phyloP scores from a whole-genome alignment of 306 rosid species.

The Astragalus glycyphyllos region DNA sequence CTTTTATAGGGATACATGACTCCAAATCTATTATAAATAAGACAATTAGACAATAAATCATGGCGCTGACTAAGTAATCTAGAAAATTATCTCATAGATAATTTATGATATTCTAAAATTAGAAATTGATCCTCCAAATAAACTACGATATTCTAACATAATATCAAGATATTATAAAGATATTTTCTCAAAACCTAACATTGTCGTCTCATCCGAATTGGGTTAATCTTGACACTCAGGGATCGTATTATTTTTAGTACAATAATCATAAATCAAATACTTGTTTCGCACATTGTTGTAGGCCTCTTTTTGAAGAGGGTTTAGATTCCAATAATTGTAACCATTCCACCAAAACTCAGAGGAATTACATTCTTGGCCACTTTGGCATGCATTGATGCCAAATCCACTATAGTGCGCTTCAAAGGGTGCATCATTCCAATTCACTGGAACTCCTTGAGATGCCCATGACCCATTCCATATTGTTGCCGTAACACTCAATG shows the following conservation, averaged over 20 bases:
- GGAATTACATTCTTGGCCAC: not conserved
- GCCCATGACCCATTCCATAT: conserved; percentile 46
- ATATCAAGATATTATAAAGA: too few relatives aligned
- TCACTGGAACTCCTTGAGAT: not conserved
- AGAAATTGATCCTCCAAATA: too few relatives aligned
- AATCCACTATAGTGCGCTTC: conserved; percentile 36
- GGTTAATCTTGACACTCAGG: conserved; percentile 2
- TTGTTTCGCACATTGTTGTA: conserved; percentile 35
- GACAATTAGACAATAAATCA: too few relatives aligned
- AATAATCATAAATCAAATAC: conserved; percentile 41
- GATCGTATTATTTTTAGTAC: not conserved
- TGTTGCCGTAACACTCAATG: conserved; percentile 35
- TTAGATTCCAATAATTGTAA: not conserved
- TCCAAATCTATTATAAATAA: too few relatives aligned
- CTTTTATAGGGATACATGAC: too few relatives aligned
- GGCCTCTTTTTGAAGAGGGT: not conserved
- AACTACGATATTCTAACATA: too few relatives aligned
- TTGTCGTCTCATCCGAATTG: too few relatives aligned
- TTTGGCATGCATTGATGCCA: conserved; percentile 24
- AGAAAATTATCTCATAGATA: too few relatives aligned
- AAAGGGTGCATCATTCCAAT: conserved; percentile 45
- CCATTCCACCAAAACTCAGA: conserved; percentile 38
- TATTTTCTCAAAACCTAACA: too few relatives aligned
- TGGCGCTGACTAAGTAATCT: too few relatives aligned
- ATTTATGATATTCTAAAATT: too few relatives aligned